Conservation (phyloP, 2,329 filamentous ascomycete species). For the Aspergillus novoparasiticus region DNA sequence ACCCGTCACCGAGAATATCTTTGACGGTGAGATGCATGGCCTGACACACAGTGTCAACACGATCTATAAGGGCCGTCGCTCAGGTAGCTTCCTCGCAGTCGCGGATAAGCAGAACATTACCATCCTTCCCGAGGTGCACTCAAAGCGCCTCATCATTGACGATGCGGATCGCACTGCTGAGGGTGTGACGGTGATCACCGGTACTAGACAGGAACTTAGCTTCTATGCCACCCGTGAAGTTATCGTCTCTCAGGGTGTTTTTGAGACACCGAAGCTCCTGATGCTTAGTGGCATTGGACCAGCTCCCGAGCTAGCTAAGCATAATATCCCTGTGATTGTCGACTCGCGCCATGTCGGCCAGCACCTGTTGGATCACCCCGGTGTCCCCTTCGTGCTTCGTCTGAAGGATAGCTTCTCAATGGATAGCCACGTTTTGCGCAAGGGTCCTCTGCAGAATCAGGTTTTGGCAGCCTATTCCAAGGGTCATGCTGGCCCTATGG, state of each 20-base stretch:
- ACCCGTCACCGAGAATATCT: slow-evolving; percentile 56
- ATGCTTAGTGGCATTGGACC: slow-evolving; percentile 54
- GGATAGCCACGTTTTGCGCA: slow-evolving; percentile 37
- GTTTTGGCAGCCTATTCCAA: too few relatives aligned
- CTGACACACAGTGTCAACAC: slow-evolving; percentile 57
- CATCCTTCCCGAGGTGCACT: slow-evolving; percentile 51
- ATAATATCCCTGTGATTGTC: slow-evolving; percentile 34
- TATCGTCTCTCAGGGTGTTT: slow-evolving; percentile 53
- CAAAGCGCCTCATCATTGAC: slow-evolving; percentile 59
- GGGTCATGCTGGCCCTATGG: slow-evolving; percentile 31
- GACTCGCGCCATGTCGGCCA: slow-evolving; percentile 34
- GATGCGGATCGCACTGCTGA: slow-evolving; percentile 41
- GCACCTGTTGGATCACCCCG: slow-evolving; percentile 43
- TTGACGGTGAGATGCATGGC: slow-evolving; percentile 57
- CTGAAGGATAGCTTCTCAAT: slow-evolving; percentile 47
- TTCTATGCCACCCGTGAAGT: slow-evolving; percentile 55
- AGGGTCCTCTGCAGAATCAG: too few relatives aligned
- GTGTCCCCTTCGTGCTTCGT: slow-evolving; percentile 44
- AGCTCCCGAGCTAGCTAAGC: slow-evolving; percentile 39
- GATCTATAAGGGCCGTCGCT: slow-evolving; percentile 61
- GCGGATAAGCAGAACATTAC: slow-evolving; percentile 59
- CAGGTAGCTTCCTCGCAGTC: slow-evolving; percentile 55
- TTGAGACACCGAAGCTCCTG: slow-evolving; percentile 56
- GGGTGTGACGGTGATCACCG: slow-evolving; percentile 51
- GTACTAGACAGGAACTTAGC: slow-evolving; percentile 40